Base-by-base conservation (phyloP, 2,329 filamentous ascomycete species). In the Fusarium newnesense region DNA sequence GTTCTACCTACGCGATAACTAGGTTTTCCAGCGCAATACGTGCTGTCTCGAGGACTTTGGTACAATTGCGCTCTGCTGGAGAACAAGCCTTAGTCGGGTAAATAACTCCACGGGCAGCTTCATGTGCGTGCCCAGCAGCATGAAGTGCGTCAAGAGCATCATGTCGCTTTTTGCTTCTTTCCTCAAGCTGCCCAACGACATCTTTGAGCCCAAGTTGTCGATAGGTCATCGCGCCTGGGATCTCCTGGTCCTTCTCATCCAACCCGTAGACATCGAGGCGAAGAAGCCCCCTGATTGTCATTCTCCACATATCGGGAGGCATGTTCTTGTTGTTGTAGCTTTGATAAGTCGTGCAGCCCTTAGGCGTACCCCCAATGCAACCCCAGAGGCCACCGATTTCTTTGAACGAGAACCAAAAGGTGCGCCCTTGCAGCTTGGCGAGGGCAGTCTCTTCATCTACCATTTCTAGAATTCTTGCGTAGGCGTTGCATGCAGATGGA, bases 251-350 rank as follows among this genome's bases (percentile, higher is more conserved):
- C n/a, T 69, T 58, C 28, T 76, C 74, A 18, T 78, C 75, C 34
- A 88, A 76, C 1, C 89, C 89, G 76, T 91, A 90, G 12, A 91
- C 85, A 74, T 91, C 89, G 18, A 87, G 74, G 65, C 85, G 86
- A 24, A 91, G 80, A 63, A 91, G 80, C 4, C 86, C 86, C 19
- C 89, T 84, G 44, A 90, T 84, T 4, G 84, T 84, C 12, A 84
- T 81, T 40, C 88, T 82, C 89, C 90, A 92, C 72, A 86, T 79
- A 9, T 82, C 79, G 0, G 89, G 88, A 34, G 86, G 82, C 80
- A 91, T 84, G 46, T 83, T 79, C 19, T 82, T 79, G 63, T 85
- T 80, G 67, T 86, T 81, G 67, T 85, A 82, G n/a, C 71, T 75
- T 19, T 77, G 68, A 4, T 77, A 39, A 7, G 74, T 60, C 12